Conservation (phyloP, 75 land plant genomes). For the Picea glauca region DNA sequence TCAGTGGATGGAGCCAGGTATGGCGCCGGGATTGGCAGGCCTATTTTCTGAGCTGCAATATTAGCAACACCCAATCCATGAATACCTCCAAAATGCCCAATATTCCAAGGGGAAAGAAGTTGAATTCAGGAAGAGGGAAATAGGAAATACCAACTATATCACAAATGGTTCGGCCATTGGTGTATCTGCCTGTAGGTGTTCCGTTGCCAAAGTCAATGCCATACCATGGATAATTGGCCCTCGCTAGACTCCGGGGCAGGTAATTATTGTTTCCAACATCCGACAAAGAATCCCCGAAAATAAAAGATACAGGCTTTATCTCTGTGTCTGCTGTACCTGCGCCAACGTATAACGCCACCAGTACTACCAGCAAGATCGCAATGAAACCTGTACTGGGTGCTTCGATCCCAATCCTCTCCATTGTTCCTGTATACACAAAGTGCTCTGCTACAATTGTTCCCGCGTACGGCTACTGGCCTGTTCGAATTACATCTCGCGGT, state of each 20-base stretch:
- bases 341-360: not conserved
- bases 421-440: no score
- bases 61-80: not conserved
- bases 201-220: slow-evolving; percentile 77
- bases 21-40: slow-evolving; percentile 74
- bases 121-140: not conserved
- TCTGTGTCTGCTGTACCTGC: not conserved
- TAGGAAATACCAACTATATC: slow-evolving; percentile 62
- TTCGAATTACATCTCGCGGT: no score
- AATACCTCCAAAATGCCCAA: not conserved
- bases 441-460: no score
- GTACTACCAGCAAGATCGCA: not conserved
- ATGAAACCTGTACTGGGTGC: not conserved
- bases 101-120: not conserved
- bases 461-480: no score
- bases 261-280: slow-evolving; percentile 70
- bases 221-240: slow-evolving; percentile 59
- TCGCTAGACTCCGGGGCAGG: slow-evolving; percentile 38
- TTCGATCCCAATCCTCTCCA: no score
- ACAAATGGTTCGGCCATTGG: slow-evolving; percentile 72
- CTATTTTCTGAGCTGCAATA: slow-evolving; percentile 47
- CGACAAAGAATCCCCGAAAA: slow-evolving; percentile 76
- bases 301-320: slow-evolving; percentile 51
- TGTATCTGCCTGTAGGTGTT: slow-evolving; percentile 72
- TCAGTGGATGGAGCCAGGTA: slow-evolving; percentile 67